Evolutionary conservation across 768 basidiomycete genomes (phyloP), one percentile per base, ranked within the genome.

Genomic region (Termitomyces bulborhizus): DNA sequence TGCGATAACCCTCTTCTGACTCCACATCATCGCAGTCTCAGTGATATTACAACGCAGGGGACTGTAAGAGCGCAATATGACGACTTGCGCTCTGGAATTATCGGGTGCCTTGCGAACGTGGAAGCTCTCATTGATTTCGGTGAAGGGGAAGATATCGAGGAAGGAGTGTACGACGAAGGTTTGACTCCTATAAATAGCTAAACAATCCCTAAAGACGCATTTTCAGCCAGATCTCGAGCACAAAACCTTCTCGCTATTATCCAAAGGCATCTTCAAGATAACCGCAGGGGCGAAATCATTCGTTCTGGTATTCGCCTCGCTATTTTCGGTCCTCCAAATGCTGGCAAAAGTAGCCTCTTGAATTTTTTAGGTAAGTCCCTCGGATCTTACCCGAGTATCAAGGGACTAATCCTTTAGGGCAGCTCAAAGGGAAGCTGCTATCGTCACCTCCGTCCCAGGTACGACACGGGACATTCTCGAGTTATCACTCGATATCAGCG

Each of bases 121-220:
- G 94, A 97, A 69, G 94, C 93, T 1, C 71, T 95, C 18, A 94
- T 97, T 52, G 93, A 96, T 67, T 97, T 95, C 68, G 91, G 91
- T 6, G 93, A 97, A 70, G 89, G 86, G 13, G 93, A 95, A 63
- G 89, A 91, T 36, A 80, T 95, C 40, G 92, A 94, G 63, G 87
- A 88, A n/a, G 85, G 79, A 8, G 83, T 92, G 18, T 84, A 82
- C 60, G 85, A 85, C 9, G 75, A 80, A 72, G 90, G 93, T 89
- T 53, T 4, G 69, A 42, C 11, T 24, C 6, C 34, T 46, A 36
- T 29, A 24, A 34, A 29, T 45, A 21, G 11, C 21, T 41, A 4
- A 37, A 54, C 44, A 29, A 56, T 34, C 12, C 31, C 7, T 58
- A 27, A 54, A 24, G 13, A 51, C 32, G 18, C 13, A 41, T 51